Conservation (phyloP, 208 protist species). For the Leishmania tropica region DNA sequence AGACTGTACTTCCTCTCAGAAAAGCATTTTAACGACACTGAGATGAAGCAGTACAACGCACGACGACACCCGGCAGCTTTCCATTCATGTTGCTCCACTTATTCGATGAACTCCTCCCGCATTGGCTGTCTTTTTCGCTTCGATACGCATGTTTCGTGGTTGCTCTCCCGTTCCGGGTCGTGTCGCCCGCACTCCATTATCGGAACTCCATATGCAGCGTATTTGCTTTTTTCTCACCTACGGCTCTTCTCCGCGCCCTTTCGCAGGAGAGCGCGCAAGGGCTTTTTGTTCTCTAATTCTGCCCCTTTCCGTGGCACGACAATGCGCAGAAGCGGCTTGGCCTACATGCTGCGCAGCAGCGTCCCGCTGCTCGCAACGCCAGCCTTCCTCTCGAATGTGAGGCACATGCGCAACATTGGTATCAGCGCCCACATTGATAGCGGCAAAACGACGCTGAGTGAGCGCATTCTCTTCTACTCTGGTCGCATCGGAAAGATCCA, state of each 20-base stretch:
- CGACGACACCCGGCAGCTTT: neutral
- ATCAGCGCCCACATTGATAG: constrained; percentile 99
- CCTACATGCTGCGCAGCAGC: constrained; percentile 40
- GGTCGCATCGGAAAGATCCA: constrained; percentile 97
- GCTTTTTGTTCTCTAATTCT: neutral
- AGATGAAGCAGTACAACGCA: neutral
- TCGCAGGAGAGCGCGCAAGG: neutral
- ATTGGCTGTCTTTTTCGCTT: neutral
- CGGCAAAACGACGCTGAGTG: constrained; percentile 99
- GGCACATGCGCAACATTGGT: constrained; percentile 95
- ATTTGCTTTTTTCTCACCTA: neutral
- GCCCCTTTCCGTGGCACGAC: constrained; percentile 13
- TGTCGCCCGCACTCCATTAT: neutral
- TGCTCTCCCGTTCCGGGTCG: neutral
- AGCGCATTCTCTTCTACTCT: constrained; percentile 98
- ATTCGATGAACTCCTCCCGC: neutral
- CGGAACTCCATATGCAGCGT: neutral
- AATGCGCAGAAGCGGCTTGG: constrained; percentile 37
- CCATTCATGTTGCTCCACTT: neutral
- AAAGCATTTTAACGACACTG: neutral
- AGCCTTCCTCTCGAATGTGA: constrained; percentile 69
- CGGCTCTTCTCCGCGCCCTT: neutral
- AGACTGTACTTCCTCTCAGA: neutral
- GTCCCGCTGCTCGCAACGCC: constrained; percentile 58
- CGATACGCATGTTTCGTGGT: neutral